Percentiles rank a stretch among this genome's conserved stretches.
Evolutionary conservation across 768 basidiomycete species (phyloP).

Genomic region (Panellus pusillus): DNA sequence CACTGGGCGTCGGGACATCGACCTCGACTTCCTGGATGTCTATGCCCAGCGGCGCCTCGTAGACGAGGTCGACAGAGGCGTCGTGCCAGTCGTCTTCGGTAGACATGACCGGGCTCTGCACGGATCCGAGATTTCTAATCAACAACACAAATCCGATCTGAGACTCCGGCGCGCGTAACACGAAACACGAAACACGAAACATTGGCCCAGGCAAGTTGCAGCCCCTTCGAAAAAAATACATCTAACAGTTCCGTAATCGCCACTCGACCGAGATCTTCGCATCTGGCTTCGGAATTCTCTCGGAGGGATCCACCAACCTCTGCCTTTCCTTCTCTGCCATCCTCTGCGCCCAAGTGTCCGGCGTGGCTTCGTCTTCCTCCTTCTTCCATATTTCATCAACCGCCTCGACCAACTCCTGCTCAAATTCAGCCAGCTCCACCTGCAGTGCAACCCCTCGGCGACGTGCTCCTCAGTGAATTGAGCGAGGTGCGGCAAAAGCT

Average conservation of each 20-base stretch:
- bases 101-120: not conserved
- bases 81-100: constrained; percentile 40
- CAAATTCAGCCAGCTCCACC: constrained; percentile 53
- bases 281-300: constrained; percentile 56
- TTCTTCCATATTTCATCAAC: constrained; percentile 70
- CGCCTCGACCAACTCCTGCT: constrained; percentile 51
- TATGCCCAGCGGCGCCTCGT: constrained; percentile 13
- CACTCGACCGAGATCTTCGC: constrained; percentile 38
- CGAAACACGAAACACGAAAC: no score
- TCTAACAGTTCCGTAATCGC: constrained; percentile 21
- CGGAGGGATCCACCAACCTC: constrained; percentile 46
- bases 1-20: not conserved
- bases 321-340: constrained; percentile 56
- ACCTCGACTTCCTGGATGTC: constrained; percentile 26
- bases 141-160: no score
- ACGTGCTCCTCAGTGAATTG: constrained; percentile 69
- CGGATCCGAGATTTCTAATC: no score
- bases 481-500: constrained; percentile 74
- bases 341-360: constrained; percentile 50
- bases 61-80: constrained; percentile 21
- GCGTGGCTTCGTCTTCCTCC: constrained; percentile 29
- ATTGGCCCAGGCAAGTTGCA: no score
- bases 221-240: no score
- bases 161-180: no score
- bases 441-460: constrained; percentile 69